Evolutionary conservation across 805 yeast species (phyloP), one percentile per base, ranked within the genome.

Genomic region (Huiozyma sinensis): DNA sequence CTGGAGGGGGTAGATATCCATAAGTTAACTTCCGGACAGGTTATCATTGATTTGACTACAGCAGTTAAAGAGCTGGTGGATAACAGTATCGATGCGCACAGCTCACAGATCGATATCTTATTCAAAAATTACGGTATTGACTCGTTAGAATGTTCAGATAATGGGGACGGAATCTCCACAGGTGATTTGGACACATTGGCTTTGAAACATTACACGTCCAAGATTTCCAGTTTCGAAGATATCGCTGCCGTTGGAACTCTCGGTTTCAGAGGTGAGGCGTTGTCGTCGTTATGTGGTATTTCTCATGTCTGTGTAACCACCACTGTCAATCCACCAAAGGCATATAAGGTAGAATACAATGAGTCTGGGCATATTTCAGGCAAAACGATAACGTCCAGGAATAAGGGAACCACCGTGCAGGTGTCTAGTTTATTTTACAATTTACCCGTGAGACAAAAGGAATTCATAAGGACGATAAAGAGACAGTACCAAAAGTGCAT

Each of bases 21-120:
- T 50, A 69, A 73, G 47, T 77, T 90, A 45, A 87, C 96, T 0
- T 86, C 97, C 0, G 96, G 96, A 0, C 98, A 92, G 60, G 97
- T 92, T 10, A 83, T 92, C 9, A 75, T 80, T 5, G 95, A 85
- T 53, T 63, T 92, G 37, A 69, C 76, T 0, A 77, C 90, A 0
- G 83, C 85, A 0, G 79, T 83, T 30, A 90, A 90, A 57, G 98
- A 90, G 59, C 65, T 89, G 1, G 70, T 92, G 2, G 98, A 90
- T 55, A 90, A 90, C 58, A 68, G 92, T 30, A 65, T 90, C 6
- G 98, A 92, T 64, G 92, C 97, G 0, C 61, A 71, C 24, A 74
- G 92, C 7, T 69, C 75, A 0, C 75, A 74, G 42, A 69, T 92
- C 30, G 94, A 86, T 40, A 66, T 90, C 11, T 66, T 67, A 1